Evolutionary conservation across 2,329 filamentous ascomycete genomes (phyloP).

Genomic region (Ilyonectria sp.): DNA sequence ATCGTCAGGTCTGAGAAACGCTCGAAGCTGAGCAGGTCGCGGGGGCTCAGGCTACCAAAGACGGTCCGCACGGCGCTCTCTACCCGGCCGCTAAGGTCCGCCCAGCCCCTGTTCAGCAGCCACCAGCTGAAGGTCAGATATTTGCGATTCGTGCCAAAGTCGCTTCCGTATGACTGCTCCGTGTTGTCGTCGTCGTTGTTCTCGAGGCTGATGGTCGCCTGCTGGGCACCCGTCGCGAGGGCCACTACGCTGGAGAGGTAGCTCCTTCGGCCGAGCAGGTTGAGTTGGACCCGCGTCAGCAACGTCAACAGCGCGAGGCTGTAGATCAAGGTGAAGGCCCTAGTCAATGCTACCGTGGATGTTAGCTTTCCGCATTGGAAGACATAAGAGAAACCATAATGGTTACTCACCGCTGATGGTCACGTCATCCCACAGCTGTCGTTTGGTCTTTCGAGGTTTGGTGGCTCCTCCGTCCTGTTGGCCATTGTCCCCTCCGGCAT

Average conservation of each 20-base stretch:
- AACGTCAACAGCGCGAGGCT: slow-evolving; percentile 90
- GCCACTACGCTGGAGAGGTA: slow-evolving; percentile 97
- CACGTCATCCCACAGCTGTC: slow-evolving; percentile 96
- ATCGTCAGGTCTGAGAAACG: slow-evolving; percentile 85
- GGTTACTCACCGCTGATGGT: slow-evolving; percentile 88
- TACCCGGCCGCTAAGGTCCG: slow-evolving; percentile 84
- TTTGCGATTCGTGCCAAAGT: slow-evolving; percentile 95
- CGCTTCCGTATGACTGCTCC: slow-evolving; percentile 88
- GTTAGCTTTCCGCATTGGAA: slow-evolving; percentile 27
- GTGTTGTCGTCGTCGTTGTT: slow-evolving; percentile 92
- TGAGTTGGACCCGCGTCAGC: slow-evolving; percentile 95
- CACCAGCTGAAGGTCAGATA: slow-evolving; percentile 99
- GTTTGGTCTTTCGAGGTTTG: slow-evolving; percentile 82
- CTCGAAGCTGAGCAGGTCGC: slow-evolving; percentile 88
- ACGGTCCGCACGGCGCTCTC: slow-evolving; percentile 89
- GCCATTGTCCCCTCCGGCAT: slow-evolving; percentile 53
- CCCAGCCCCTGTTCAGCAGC: slow-evolving; percentile 92
- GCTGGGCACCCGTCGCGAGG: slow-evolving; percentile 81
- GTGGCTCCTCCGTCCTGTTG: slow-evolving; percentile 57
- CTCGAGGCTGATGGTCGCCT: slow-evolving; percentile 88
- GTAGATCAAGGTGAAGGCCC: slow-evolving; percentile 93
- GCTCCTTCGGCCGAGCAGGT: slow-evolving; percentile 93
- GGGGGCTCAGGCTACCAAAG: slow-evolving; percentile 89
- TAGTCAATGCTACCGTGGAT: slow-evolving; percentile 79
- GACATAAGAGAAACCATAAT: neutral